Conservation (phyloP, 306 rosid species). For the Cucumis sativus region DNA sequence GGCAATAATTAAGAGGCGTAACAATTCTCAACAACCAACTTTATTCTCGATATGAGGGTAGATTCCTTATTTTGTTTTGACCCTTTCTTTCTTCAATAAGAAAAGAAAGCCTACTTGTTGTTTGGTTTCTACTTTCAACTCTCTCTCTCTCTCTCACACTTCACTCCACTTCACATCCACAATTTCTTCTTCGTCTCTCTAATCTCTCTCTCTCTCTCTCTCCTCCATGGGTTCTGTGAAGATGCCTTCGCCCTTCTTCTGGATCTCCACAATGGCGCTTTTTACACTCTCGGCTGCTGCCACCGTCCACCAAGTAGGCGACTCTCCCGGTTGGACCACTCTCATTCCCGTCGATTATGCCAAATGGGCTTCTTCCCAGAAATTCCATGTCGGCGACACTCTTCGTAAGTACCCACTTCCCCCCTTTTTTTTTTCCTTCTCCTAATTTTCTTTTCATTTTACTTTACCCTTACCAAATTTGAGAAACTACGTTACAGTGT, state of each 20-base stretch:
- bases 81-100: too few relatives aligned
- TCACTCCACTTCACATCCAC: neutral
- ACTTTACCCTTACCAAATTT: neutral
- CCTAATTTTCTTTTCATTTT: neutral
- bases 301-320: constrained; percentile 22
- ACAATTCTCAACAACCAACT: too few relatives aligned
- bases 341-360: constrained; percentile 11
- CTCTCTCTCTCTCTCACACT: neutral
- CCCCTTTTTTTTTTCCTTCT: too few relatives aligned
- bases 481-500: constrained; percentile 5
- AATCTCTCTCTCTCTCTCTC: neutral
- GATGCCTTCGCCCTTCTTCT: neutral
- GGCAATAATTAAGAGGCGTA: too few relatives aligned
- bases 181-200: neutral
- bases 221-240: neutral
- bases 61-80: too few relatives aligned
- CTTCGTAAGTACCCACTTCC: constrained; percentile 11
- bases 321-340: constrained; percentile 28
- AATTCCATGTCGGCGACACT: constrained; percentile 19
- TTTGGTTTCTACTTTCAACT: neutral
- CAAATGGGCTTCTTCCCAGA: constrained; percentile 18
- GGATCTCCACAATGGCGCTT: neutral
- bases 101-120: neutral
- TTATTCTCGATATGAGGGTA: too few relatives aligned
- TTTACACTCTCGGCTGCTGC: neutral